These are phyloP conservation scores for Colletotrichum sp. DNA, from an alignment of 2,329 filamentous ascomycete genomes.

Conservation along the genomic window DNA sequence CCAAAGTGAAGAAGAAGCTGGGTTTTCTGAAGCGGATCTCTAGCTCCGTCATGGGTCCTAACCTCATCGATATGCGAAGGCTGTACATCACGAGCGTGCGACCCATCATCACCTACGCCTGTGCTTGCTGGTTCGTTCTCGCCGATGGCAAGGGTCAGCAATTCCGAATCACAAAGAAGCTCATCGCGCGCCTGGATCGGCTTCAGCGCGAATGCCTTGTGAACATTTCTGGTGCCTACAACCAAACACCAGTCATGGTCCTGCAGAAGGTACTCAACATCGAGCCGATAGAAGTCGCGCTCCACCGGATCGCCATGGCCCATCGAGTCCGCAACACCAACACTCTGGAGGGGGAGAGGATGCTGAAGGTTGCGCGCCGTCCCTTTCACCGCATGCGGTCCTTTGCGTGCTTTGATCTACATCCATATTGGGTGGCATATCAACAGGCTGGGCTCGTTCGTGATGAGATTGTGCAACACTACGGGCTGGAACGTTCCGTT, in stretches of 20 bases:
- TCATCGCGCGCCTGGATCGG: not conserved
- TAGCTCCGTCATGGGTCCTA: not conserved
- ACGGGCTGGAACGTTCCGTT: not conserved
- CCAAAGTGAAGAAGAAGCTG: not conserved
- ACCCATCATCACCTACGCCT: not conserved
- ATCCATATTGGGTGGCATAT: not conserved
- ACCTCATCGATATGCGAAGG: not conserved
- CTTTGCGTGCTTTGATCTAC: not conserved
- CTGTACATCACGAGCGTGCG: not conserved
- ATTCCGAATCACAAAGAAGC: not conserved
- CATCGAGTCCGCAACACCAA: not conserved
- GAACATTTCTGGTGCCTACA: not conserved
- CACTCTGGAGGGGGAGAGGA: not conserved
- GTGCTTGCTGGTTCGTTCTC: not conserved
- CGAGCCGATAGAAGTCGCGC: not conserved
- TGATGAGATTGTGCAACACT: not conserved
- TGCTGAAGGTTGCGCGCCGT: not conserved
- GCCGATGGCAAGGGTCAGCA: not conserved
- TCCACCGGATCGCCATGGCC: not conserved
- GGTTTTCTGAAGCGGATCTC: not conserved
- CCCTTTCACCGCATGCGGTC: not conserved
- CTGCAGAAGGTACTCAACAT: not conserved
- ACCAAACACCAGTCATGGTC: not conserved
- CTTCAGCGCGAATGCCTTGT: not conserved
- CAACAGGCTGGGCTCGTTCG: not conserved